Evolutionary conservation across 306 rosid genomes (phyloP), one percentile per base, ranked within the genome.

Genomic region (Lathyrus oleraceus): DNA sequence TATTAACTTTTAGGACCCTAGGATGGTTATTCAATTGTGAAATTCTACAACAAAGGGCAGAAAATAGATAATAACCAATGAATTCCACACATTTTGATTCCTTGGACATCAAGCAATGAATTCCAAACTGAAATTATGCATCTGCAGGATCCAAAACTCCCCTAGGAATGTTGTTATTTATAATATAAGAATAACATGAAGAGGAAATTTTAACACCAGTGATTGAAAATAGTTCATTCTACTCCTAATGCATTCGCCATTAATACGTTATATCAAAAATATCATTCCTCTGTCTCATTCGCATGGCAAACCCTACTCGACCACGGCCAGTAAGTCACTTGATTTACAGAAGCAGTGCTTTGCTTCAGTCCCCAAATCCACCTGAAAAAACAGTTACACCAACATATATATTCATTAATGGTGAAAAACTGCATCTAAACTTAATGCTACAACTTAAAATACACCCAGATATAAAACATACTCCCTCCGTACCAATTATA

Each of bases 341-440:
- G 87, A 86, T 80, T 84, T 94, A 71, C 92, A 86, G 87, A 94
- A 94, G 83, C 94, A 87, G 66, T 88, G 97, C 77, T 83, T 89
- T 25, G 75, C 82, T 62, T 85, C 89, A 20, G 82, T 73, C 48
- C 99, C 99, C 86, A 94, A 80, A 81, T 94, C 97, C 84, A 94
- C 99, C 99, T 94, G 92, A 78, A 30, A 21, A 78, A 20, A 63
- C 39, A 36, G 27, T 45, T 28, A 57, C 3, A 79, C 25, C 67
- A 68, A 69, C 0, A 30, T 30, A 15, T 30, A 15, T 40, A 25
- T 32, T 23, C 21, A 52, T 39, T 28, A 52, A n/a, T 45, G 57
- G 60, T 23, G 15, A 57, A 57, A 28, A 57, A 5, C 2, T 19
- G 13, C 32, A 13, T 82, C 25, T n/a, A 27, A 65, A 39, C 16